Evolutionary conservation across 2,329 filamentous ascomycete species (phyloP), one percentile per base, ranked within the genome.

Genomic region (Ceratocystis cacaofunesta): DNA sequence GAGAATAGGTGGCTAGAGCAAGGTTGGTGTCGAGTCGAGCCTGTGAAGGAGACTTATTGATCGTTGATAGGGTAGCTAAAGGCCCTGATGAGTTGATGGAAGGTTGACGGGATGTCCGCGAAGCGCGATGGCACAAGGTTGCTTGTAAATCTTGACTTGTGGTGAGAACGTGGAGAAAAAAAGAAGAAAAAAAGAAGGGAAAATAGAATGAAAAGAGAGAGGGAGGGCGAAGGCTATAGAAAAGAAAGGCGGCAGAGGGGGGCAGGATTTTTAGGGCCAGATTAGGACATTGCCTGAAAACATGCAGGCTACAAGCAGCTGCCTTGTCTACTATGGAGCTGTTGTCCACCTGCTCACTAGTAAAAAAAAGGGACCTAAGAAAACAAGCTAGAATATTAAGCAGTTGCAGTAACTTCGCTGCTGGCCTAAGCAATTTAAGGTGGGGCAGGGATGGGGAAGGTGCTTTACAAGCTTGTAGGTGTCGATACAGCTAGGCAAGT

Each of bases 11-110:
- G 62, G 57, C 58, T 67, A 67, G 66, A 67, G 66, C 66, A 62
- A 65, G 66, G 66, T n/a, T 64, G 65, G 52, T 67, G 25, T 58
- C 28, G 55, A 55, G 62, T 64, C 55, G 66, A 67, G 64, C 66
- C 66, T 67, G 66, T 52, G 64, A 64, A 65, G 63, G 63, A 58
- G 65, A 66, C 57, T 41, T 58, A 67, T 64, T 67, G 57, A 65
- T 52, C 65, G 65, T 65, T 67, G 66, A 81, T 78, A 91, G 88
- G 88, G 88, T 91, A 89, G 88, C 88, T 91, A 84, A 78, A 88
- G 90, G 88, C 88, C 88, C 88, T 91, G 91, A 88, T 85, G 77
- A 77, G 73, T 73, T 73, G 73, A 75, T 73, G 70, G 72, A 71
- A 71, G 69, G 69, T 70, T 71, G 69, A 70, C 69, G 69, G 74